Evolutionary conservation across 805 yeast genomes (phyloP), one percentile per base, ranked within the genome.

Genomic region (Spencermartinsiella europaea): DNA sequence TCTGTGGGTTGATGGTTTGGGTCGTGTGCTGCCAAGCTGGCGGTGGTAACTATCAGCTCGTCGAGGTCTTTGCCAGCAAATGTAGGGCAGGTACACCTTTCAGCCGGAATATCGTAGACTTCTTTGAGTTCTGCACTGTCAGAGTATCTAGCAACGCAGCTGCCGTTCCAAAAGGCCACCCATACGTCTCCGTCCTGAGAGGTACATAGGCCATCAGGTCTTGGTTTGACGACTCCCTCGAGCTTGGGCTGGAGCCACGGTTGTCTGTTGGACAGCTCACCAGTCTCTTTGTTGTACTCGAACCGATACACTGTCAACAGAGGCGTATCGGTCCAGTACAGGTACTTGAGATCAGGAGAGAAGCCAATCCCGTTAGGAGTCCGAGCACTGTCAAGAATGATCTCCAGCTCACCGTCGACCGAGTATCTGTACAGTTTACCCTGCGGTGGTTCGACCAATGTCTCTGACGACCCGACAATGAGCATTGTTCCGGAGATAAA

Each of bases 401-500:
- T 44, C 34, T 46, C 50, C 36, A 60, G 43, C 3, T 58, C 34
- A 4, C 68, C 67, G 47, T 65, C 68, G 5, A 65, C 63, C 42
- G 61, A 67, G 47, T 62, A 63, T 40, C 68, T 53, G 68, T 68
- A 65, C 21, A 65, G 56, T 22, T 65, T 50, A 7, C 68, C 70
- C 12, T 51, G 25, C 1, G 67, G 66, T 12, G 60, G 60, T 27
- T 46, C 44, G 37, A 52, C 54, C 42, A 65, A 69, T 31, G 64
- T 58, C 51, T 65, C 70, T 14, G 65, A 66, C 21, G 77, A 80
- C 80, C 80, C 85, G 21, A 45, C 47, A 12, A 46, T 48, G 21
- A 40, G 42, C 95, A 89, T 89, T 17, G 90, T 72, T 1, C 96
- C 96, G 42, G 85, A 78, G 76, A 85, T 83, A 44, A 88, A 74